These are phyloP conservation scores for Codiaeum variegatum DNA, from an alignment of 441 rosid genomes.

Conservation along the genomic window DNA sequence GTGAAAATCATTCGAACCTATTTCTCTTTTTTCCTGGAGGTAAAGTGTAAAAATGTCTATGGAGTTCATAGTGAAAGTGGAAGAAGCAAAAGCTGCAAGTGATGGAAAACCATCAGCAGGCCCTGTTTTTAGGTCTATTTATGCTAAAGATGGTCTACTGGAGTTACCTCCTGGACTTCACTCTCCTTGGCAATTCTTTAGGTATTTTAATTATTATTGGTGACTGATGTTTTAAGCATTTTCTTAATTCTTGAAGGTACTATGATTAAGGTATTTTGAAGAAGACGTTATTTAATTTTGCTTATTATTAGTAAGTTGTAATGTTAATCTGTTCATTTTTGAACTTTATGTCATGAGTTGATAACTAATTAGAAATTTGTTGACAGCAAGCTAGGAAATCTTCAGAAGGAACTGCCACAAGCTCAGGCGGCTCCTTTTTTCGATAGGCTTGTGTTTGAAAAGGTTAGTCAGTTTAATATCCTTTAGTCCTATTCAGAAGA, in stretches of 20 bases:
- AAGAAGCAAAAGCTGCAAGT: slow-evolving; percentile 51
- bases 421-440: slow-evolving; percentile 75
- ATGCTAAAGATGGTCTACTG: slow-evolving; percentile 69
- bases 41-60: slow-evolving; percentile 29
- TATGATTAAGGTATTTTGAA: slow-evolving; percentile 51
- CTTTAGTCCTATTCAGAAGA: not conserved
- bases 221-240: slow-evolving; percentile 5
- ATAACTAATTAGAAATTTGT: slow-evolving; percentile 21
- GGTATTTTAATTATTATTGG: slow-evolving; percentile 33
- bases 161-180: slow-evolving; percentile 45
- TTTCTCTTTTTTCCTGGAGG: not conserved
- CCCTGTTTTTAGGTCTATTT: slow-evolving; percentile 73
- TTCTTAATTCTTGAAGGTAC: slow-evolving; percentile 49
- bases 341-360: not conserved
- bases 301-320: slow-evolving; percentile 66
- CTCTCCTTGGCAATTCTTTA: slow-evolving; percentile 84
- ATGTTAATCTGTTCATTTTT: slow-evolving; percentile 4
- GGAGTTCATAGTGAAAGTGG: slow-evolving; percentile 60
- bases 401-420: slow-evolving; percentile 66
- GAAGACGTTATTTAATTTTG: slow-evolving; percentile 62
- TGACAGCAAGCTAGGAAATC: slow-evolving; percentile 67
- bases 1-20: not conserved
- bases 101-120: slow-evolving; percentile 57
- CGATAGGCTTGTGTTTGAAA: slow-evolving; percentile 70
- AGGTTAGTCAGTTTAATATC: slow-evolving; percentile 40